A percentile compares a stretch with the other conserved stretches of the same genome.
Conservation (phyloP, 2,329 filamentous ascomycete genomes). For the Aspergillus sp. region DNA sequence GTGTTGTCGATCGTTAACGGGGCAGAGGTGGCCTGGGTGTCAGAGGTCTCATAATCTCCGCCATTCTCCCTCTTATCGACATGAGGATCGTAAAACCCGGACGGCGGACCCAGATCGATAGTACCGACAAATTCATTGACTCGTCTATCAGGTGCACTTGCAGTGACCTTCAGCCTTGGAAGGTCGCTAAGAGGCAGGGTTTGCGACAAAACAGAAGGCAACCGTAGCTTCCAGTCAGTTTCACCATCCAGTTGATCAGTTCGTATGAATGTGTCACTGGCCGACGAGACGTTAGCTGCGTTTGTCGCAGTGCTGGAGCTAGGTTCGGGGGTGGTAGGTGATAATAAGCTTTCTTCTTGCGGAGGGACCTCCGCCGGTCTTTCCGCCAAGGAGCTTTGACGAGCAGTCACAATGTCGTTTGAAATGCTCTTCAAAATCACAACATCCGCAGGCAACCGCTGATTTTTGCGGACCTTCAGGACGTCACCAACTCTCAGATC, state of each 20-base stretch:
- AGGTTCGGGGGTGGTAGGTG: constrained; percentile 15
- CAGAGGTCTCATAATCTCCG: constrained; percentile 22
- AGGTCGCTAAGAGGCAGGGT: constrained; percentile 73
- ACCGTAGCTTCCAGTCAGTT: constrained; percentile 95
- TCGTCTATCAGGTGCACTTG: constrained; percentile 86
- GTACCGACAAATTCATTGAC: constrained; percentile 96
- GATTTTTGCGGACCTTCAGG: constrained; percentile 87
- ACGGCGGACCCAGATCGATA: constrained; percentile 69
- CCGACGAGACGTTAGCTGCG: constrained; percentile 38
- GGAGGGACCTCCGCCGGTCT: constrained; percentile 32
- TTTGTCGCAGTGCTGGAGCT: constrained; percentile 25
- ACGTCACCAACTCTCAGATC: constrained; percentile 94
- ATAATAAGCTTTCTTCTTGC: constrained; percentile 22
- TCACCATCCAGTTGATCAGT: constrained; percentile 97
- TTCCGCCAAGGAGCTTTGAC: constrained; percentile 24
- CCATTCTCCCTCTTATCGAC: constrained; percentile 34
- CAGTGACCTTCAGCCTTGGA: constrained; percentile 66
- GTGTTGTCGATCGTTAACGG: constrained; percentile 94
- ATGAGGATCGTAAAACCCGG: constrained; percentile 49
- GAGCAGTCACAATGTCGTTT: constrained; percentile 50
- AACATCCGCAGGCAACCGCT: constrained; percentile 91
- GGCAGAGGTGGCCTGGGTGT: constrained; percentile 56
- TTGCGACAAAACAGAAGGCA: constrained; percentile 85
- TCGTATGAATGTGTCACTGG: constrained; percentile 90
- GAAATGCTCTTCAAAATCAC: constrained; percentile 82